Evolutionary conservation across 2,329 filamentous ascomycete species (phyloP).

Genomic region (Pestalotiopsis sp.): DNA sequence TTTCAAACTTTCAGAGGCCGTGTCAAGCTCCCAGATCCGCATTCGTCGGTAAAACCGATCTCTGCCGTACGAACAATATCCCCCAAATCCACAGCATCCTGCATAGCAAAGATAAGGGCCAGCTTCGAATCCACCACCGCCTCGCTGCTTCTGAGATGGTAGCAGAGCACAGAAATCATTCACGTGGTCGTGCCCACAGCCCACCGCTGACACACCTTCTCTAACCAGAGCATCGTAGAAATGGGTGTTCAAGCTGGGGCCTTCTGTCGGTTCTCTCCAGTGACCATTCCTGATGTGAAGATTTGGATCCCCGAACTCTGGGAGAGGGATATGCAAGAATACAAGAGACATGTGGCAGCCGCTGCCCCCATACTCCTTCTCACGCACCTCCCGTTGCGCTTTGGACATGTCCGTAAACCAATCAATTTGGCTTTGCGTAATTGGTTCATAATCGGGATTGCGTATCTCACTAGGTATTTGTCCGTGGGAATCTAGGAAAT

Average conservation of each 20-base stretch:
- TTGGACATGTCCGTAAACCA: constrained; percentile 32
- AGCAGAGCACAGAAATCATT: constrained; percentile 36
- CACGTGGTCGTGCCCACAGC: constrained; percentile 35
- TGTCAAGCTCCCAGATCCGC: constrained; percentile 33
- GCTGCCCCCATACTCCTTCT: constrained; percentile 15
- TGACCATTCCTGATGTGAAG: constrained; percentile 27
- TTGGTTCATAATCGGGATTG: constrained; percentile 30
- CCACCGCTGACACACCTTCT: constrained; percentile 30
- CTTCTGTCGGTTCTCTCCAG: constrained; percentile 31
- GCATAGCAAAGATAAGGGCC: constrained; percentile 34
- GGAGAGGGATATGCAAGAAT: constrained; percentile 32
- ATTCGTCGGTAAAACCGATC: constrained; percentile 30
- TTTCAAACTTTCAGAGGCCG: constrained; percentile 23
- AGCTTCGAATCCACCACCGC: constrained; percentile 19
- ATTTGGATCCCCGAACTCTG: constrained; percentile 29
- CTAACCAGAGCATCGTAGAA: constrained; percentile 32
- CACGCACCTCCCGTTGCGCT: constrained; percentile 24
- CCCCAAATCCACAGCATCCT: constrained; percentile 32
- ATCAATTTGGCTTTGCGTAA: constrained; percentile 33
- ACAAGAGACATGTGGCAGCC: constrained; percentile 28
- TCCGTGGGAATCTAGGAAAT: constrained; percentile 33
- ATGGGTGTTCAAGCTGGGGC: constrained; percentile 32
- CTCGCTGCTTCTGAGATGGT: constrained; percentile 20
- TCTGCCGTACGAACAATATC: constrained; percentile 32
- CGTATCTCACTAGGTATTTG: constrained; percentile 27